Conservation (phyloP, 2,329 filamentous ascomycete species). For the Paecilomyces niveus region DNA sequence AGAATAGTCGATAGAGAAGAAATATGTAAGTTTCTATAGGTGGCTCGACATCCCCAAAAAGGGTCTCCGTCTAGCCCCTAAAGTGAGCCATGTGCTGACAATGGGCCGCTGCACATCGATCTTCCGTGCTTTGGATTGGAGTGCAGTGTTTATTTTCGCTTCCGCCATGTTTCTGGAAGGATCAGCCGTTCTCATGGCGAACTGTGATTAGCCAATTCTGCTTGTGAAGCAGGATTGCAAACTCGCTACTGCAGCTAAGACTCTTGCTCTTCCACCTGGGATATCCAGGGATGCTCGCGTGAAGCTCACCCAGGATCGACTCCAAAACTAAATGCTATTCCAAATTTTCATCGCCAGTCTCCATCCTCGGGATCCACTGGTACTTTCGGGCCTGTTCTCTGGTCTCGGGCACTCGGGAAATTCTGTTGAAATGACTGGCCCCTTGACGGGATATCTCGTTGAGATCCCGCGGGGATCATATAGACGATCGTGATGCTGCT, state of each 20-base stretch:
- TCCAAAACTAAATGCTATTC: not conserved
- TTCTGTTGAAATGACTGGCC: not conserved
- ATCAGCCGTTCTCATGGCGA: not conserved
- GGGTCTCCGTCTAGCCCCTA: not conserved
- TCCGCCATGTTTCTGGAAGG: not conserved
- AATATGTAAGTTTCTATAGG: not conserved
- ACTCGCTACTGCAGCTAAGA: not conserved
- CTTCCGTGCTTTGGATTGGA: not conserved
- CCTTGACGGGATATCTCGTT: not conserved
- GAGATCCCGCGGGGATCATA: not conserved
- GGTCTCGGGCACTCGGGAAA: not conserved
- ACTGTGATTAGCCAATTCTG: not conserved
- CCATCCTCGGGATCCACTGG: not conserved
- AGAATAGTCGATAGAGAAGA: not conserved
- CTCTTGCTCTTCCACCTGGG: not conserved
- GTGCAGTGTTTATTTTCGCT: not conserved
- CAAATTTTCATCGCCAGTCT: not conserved
- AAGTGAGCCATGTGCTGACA: not conserved
- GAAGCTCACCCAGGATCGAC: not conserved
- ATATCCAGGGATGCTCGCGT: not conserved
- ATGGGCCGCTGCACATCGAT: not conserved
- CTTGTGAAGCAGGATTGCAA: not conserved
- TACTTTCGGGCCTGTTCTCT: not conserved
- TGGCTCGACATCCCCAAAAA: not conserved
- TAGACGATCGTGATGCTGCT: not conserved